Percentiles rank a stretch among this genome's conserved stretches.
These are phyloP conservation scores for Sarocladium oryzae DNA, from an alignment of 2,329 filamentous ascomycete genomes.

Conservation along the genomic window DNA sequence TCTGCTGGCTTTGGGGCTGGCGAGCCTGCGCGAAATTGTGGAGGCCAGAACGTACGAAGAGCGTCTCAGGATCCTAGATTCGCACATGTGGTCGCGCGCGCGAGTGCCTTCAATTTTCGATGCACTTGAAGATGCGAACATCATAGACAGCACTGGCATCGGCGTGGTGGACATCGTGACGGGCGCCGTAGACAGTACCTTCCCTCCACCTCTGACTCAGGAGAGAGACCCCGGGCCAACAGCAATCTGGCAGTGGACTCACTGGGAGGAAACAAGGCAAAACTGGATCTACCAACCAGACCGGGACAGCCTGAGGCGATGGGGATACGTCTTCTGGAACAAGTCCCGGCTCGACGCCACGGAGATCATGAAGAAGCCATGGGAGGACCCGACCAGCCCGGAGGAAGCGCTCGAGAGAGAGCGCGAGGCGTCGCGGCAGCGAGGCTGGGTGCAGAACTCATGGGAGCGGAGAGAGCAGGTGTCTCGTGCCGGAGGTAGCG, in stretches of 20 bases:
- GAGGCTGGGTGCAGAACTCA: not conserved
- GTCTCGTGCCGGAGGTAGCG: not conserved
- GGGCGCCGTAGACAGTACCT: not conserved
- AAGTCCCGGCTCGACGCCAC: constrained; percentile 3
- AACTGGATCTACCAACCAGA: constrained; percentile 8
- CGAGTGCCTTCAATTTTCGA: not conserved
- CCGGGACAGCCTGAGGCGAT: not conserved
- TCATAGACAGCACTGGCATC: too few species aligned
- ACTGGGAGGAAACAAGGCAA: not conserved
- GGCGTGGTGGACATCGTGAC: not conserved
- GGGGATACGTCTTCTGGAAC: constrained; percentile 13
- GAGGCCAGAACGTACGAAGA: constrained; percentile 9
- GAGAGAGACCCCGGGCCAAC: constrained; percentile 8
- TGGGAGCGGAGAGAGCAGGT: constrained; percentile 6
- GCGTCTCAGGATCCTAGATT: constrained; percentile 1
- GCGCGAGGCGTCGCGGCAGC: not conserved
- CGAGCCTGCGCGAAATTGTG: not conserved
- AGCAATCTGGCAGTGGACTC: constrained; percentile 10
- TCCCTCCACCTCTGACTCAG: not conserved
- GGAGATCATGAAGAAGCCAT: not conserved
- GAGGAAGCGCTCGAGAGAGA: not conserved
- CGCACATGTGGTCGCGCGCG: not conserved
- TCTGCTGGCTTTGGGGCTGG: constrained; percentile 1
- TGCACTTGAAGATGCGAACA: not conserved
- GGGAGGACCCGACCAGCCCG: not conserved